Evolutionary conservation across 2,329 filamentous ascomycete species (phyloP), one percentile per base, ranked within the genome.

Genomic region (Scedosporium aurantiacum): DNA sequence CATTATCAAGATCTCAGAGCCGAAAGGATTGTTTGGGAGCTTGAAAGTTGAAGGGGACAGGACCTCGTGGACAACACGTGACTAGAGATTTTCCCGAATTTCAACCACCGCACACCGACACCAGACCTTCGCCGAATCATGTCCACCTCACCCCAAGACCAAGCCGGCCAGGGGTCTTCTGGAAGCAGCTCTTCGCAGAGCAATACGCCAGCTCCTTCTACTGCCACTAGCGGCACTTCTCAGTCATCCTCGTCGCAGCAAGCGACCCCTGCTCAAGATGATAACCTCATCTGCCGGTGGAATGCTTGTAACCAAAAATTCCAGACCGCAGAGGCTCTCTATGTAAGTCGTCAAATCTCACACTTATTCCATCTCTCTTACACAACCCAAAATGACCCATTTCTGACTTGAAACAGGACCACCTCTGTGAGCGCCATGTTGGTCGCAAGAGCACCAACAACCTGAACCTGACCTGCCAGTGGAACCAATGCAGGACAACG

Each of bases 391-490:
- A 55, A 23, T 21, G 18, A 2, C 1, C 50, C 12, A 37, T n/a
- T 43, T 40, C 23, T 58, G 21, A 23, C 23, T 8, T 12, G 14
- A 6, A 54, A 47, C 69, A 97, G 92, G 93, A 97, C 70, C 94
- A 99, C 75, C 92, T 99, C 67, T 97, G 94, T 76, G 94, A 97
- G 74, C 90, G 91, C 71, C 94, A 99, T 80, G 92, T 99, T 73
- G 94, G 94, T 66, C 91, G 94, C 76, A 99, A 99, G 81, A 96
- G 90, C 79, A 99, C 94, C 71, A 97, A 97, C 80, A 99, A 99
- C 77, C 81, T 99, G 70, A 97, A 94, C 75, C 77, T 99, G 72
- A 97, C 91, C 61, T 99, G 94, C 77, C 90, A 95, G 73, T 99
- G 94, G 94, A 94, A 92, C 68, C 89, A 88, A 66, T 99, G 94